A percentile compares a stretch with the other conserved stretches of the same genome.
These are phyloP conservation scores for Takakia lepidozioides DNA, from an alignment of 225 moss, liverwort and hornwort species.

Conservation along the genomic window DNA sequence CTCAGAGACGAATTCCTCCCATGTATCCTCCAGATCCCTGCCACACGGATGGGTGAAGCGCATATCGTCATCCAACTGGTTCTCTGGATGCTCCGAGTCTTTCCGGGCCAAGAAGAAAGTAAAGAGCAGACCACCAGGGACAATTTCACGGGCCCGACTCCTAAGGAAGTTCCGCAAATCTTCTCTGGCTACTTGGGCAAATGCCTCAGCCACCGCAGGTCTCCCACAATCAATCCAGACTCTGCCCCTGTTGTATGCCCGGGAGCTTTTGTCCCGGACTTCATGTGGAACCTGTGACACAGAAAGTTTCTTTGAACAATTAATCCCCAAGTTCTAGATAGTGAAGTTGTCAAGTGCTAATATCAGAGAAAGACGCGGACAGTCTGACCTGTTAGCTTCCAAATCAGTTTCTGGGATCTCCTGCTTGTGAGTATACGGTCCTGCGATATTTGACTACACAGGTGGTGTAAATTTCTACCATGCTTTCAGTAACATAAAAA, in stretches of 20 bases:
- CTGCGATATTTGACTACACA: neutral
- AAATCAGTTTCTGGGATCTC: neutral
- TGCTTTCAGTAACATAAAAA: too few relatives aligned
- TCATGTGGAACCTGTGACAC: constrained; percentile 9
- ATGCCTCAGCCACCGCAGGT: neutral
- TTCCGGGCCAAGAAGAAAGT: neutral
- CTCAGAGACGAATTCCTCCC: constrained; percentile 2
- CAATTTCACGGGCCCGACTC: constrained; percentile 12
- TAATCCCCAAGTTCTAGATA: too few relatives aligned
- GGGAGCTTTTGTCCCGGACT: constrained; percentile 7
- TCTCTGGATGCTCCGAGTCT: neutral
- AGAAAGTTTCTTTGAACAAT: too few relatives aligned
- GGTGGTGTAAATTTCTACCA: too few relatives aligned
- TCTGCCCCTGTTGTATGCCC: constrained; percentile 10
- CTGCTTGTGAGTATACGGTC: neutral
- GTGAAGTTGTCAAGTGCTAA: too few relatives aligned
- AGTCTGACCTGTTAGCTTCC: too few relatives aligned
- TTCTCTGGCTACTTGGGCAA: neutral
- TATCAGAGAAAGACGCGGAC: too few relatives aligned
- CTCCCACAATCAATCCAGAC: neutral
- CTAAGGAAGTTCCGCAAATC: constrained; percentile 13
- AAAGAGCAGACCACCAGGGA: constrained; percentile 18
- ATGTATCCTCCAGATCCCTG: neutral
- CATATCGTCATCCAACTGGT: neutral
- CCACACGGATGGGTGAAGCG: neutral